phyloP scores from a whole-genome alignment of 1,284 basidiomycete genomes.

The Fomitiporia mediterranea region DNA sequence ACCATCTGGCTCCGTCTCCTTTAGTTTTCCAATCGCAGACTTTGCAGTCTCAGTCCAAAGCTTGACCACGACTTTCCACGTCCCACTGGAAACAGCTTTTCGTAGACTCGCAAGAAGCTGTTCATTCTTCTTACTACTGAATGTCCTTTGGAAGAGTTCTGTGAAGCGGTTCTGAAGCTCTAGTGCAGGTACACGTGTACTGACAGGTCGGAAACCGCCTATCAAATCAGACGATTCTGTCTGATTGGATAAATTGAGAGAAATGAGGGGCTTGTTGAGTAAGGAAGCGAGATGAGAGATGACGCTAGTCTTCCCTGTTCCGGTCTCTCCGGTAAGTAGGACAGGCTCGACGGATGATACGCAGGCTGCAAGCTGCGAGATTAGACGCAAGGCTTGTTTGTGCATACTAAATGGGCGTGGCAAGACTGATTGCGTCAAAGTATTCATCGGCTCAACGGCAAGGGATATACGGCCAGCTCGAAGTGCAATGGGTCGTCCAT shows the following conservation, averaged over 20 bases:
- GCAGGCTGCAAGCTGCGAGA: slow-evolving; percentile 80
- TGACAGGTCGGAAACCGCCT: slow-evolving; percentile 94
- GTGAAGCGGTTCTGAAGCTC: slow-evolving; percentile 76
- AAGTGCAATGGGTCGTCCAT: slow-evolving; percentile 53
- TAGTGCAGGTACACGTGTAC: slow-evolving; percentile 75
- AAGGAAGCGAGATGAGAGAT: slow-evolving; percentile 85
- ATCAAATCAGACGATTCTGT: slow-evolving; percentile 94
- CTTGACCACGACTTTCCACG: slow-evolving; percentile 82
- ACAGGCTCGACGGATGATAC: slow-evolving; percentile 79
- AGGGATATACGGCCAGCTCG: slow-evolving; percentile 55
- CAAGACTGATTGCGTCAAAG: slow-evolving; percentile 31
- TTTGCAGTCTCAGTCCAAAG: slow-evolving; percentile 82
- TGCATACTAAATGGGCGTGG: slow-evolving; percentile 85
- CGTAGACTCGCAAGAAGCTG: slow-evolving; percentile 83
- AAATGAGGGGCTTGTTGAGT: slow-evolving; percentile 76
- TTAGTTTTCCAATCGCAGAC: slow-evolving; percentile 62
- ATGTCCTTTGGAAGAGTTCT: slow-evolving; percentile 83
- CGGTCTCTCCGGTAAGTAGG: slow-evolving; percentile 95
- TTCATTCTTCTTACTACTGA: slow-evolving; percentile 88
- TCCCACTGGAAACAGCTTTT: slow-evolving; percentile 78
- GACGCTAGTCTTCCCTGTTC: slow-evolving; percentile 96
- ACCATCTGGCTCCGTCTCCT: slow-evolving; percentile 39
- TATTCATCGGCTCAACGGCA: slow-evolving; percentile 37
- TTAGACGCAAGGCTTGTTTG: slow-evolving; percentile 74
- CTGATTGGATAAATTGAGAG: slow-evolving; percentile 94